Percentiles rank a stretch among this genome's conserved stretches.
Evolutionary conservation across 345 rosid species (phyloP).

Genomic region (Erucastrum elatum): DNA sequence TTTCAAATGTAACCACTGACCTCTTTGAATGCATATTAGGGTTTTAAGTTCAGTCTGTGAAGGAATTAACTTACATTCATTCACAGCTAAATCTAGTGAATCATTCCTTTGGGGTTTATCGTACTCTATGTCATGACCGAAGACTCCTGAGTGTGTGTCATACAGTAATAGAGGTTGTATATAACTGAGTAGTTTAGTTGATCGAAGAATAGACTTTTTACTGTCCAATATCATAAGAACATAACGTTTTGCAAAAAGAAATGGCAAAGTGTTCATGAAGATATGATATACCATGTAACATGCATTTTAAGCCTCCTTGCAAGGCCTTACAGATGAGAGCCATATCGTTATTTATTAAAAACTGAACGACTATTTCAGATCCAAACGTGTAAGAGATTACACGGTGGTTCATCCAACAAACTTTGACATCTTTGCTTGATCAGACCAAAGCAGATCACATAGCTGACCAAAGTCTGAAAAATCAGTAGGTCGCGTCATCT

Average conservation of each 20-base stretch:
- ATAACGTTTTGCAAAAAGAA: slow-evolving; percentile 27
- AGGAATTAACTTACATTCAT: too few species aligned
- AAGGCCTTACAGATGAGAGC: slow-evolving; percentile 18
- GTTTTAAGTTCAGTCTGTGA: too few species aligned
- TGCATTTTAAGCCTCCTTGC: slow-evolving; percentile 23
- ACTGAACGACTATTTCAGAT: not conserved
- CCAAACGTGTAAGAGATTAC: not conserved
- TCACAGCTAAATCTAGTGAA: too few species aligned
- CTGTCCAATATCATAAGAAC: slow-evolving; percentile 24
- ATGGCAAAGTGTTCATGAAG: slow-evolving; percentile 31
- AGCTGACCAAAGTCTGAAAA: not conserved
- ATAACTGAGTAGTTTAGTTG: not conserved
- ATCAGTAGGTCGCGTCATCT: not conserved
- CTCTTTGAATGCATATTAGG: too few species aligned
- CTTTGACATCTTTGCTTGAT: not conserved
- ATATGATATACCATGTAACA: slow-evolving; percentile 22
- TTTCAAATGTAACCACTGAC: too few species aligned
- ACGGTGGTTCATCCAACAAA: not conserved
- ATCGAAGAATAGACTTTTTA: not conserved
- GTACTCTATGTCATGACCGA: too few species aligned
- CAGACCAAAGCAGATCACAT: not conserved
- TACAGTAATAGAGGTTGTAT: too few species aligned
- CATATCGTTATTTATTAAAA: not conserved
- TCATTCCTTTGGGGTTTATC: too few species aligned
- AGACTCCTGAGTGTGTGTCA: not conserved